These are phyloP conservation scores for Amaranthus palmeri DNA, from an alignment of 148 eudicot genomes.

Conservation along the genomic window DNA sequence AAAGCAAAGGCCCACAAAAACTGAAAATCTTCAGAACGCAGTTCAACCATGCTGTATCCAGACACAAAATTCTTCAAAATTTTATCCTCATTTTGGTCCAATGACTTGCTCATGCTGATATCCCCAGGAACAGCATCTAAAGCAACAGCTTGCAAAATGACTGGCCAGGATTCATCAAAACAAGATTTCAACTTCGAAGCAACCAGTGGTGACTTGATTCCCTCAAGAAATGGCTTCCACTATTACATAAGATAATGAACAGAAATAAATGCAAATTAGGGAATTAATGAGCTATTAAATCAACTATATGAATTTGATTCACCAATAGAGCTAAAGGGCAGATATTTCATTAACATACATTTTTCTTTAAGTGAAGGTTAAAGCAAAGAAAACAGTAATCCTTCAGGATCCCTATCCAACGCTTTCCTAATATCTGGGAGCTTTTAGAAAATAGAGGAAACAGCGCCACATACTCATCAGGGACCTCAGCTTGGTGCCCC, in stretches of 20 bases:
- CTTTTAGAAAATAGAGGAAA: slow-evolving; percentile 79
- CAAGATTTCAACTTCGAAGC: slow-evolving; percentile 65
- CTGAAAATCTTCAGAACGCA: slow-evolving; percentile 61
- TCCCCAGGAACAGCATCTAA: slow-evolving; percentile 81
- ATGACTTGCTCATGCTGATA: slow-evolving; percentile 34
- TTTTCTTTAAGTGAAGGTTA: slow-evolving; percentile 47
- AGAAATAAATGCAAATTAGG: background rate
- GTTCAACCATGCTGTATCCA: slow-evolving; percentile 87
- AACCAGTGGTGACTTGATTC: slow-evolving; percentile 78
- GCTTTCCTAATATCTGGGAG: slow-evolving; percentile 63
- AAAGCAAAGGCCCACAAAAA: slow-evolving; percentile 86
- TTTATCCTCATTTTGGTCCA: slow-evolving; percentile 29
- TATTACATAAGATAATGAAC: slow-evolving; percentile 23
- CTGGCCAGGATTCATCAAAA: slow-evolving; percentile 91
- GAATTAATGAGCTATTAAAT: background rate
- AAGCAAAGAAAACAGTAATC: slow-evolving; percentile 75
- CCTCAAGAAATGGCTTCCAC: slow-evolving; percentile 97
- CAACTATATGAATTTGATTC: background rate
- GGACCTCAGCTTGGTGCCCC: slow-evolving; percentile 52
- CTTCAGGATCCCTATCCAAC: slow-evolving; percentile 75
- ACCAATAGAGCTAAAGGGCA: slow-evolving; percentile 6
- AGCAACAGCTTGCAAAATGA: slow-evolving; percentile 83
- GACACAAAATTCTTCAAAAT: slow-evolving; percentile 47
- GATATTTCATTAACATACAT: slow-evolving; percentile 46
- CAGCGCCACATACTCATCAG: slow-evolving; percentile 76